Base-by-base conservation (phyloP, 306 rosid genomes). In the Senna siamea region DNA sequence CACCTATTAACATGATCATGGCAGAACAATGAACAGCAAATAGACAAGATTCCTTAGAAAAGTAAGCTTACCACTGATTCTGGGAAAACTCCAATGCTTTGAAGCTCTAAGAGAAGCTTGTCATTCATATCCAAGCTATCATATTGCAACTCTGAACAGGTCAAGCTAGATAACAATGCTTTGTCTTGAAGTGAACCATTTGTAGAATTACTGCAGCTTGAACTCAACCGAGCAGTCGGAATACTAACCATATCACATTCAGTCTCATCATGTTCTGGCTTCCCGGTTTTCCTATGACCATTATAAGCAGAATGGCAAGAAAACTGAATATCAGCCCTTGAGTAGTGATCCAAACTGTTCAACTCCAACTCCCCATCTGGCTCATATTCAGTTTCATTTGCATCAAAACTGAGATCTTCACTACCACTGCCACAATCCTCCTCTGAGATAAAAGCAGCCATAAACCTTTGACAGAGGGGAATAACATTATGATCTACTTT, bases 61-160 rank as follows among this genome's bases (percentile, higher is more conserved):
- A 52, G 76, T 75, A 67, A 67, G 84, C 91, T 41, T 83, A 95
- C 99, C 93, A 83, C 86, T 14, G 86, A 81, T 28, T 87, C 93
- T 20, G 89, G 96, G 77, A 81, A 84, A 72, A 95, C 81, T 78
- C 93, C 99, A 75, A 95, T 81, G 70, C 98, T 92, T 70, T 83
- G 96, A 83, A 95, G 85, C 87, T 95, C 99, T 89, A 92, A 80
- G 43, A 95, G 89, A 84, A 95, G 86, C 80, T 83, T 95, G 66
- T 92, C 96, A 81, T 92, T 87, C 68, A 95, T 66, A 63, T 79
- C 79, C 86, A 89, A 79, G 82, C 73, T 79, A 72, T 82, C 91
- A 76, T 89, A 93, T 66, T 87, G 94, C 57, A 79, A 80, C 76
- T 94, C 99, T 62, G 97, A 83, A 77, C 88, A 83, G 68, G 81